Base-by-base conservation (phyloP, 2,329 filamentous ascomycete genomes). In the Arthrobotrys pseudoclavata region DNA sequence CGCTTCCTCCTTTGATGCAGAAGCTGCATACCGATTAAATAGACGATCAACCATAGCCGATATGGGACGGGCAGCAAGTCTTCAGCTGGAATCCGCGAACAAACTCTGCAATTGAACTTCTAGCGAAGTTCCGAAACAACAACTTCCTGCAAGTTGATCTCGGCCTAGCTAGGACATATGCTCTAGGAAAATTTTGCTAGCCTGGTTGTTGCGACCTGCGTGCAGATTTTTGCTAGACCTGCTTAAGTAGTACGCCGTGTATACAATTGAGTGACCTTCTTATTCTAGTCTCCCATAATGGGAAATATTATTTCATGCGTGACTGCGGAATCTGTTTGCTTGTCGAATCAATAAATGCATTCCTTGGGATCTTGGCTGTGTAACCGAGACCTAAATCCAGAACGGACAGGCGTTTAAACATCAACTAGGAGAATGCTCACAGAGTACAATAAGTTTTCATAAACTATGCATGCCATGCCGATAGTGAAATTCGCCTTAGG, bases 31-130 rank as follows among this genome's bases (percentile, higher is more conserved):
- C 52, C 4, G 10, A 67, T 34, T 61, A 61, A 45, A 26, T 74
- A 13, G 69, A 74, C 13, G 69, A 74, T 1, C 20, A 37, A 18
- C 40, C 61, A 2, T 52, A 67, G 34, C 42, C 61, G 0, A 74
- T 74, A 37, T 74, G 69, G 69, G 62, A 66, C 12, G 69, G 69
- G 20, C n/a, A 53, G 1, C 20, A 60, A 22, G 69, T 61, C 2
- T 74, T 48, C 29, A 74, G 50, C 3, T 74, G 69, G 69, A 45
- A 61, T 22, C 24, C 40, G 10, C 18, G 34, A 26, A 18, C 13
- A 9, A 42, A 42, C 20, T 40, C 55, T 42, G 34, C 55, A 7
- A 20, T n/a, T n/a, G 55, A 60, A 10, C 55, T 60, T 26, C 34
- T 34, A 9, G 52, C 52, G 31, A 20, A n/a, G 15, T 40, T 3